These are phyloP conservation scores for Puccinellia tenuiflora DNA, from an alignment of 176 grass and related monocot genomes.

Conservation along the genomic window DNA sequence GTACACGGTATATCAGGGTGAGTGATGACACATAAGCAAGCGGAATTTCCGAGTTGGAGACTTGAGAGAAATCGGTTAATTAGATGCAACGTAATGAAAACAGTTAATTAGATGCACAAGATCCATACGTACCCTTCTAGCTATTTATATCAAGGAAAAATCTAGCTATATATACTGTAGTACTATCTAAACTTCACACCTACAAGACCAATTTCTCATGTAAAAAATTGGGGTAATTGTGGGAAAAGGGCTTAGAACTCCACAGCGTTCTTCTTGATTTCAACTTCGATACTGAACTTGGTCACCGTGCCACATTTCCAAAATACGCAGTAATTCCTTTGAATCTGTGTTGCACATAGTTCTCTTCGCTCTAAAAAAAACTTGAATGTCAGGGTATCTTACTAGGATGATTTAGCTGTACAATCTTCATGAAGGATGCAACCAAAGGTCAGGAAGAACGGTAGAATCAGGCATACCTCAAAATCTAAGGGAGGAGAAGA, in stretches of 20 bases:
- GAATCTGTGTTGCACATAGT: conserved; percentile 11
- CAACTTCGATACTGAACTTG: background rate
- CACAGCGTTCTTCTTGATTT: background rate
- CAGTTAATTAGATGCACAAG: too few species aligned
- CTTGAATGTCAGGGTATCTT: background rate
- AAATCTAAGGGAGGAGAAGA: conserved; percentile 53
- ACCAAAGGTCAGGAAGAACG: background rate
- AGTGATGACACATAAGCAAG: too few species aligned
- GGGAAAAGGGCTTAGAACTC: background rate
- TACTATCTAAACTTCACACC: background rate
- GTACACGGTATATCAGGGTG: too few species aligned
- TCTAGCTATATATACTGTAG: background rate
- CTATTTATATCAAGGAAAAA: background rate
- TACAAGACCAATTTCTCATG: background rate
- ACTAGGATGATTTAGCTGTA: background rate
- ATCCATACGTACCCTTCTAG: too few species aligned
- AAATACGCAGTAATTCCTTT: conserved; percentile 65
- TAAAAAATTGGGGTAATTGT: background rate
- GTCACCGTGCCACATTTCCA: conserved; percentile 8
- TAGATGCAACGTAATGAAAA: too few species aligned
- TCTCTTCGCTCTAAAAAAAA: conserved; percentile 45
- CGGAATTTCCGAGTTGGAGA: too few species aligned
- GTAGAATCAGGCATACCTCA: conserved; percentile 20
- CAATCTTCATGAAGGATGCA: background rate
- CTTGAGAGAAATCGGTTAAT: too few species aligned